Percentiles rank a stretch among this genome's conserved stretches.
Conservation (phyloP, 495 filamentous ascomycete genomes). For the Letharia columbiana region DNA sequence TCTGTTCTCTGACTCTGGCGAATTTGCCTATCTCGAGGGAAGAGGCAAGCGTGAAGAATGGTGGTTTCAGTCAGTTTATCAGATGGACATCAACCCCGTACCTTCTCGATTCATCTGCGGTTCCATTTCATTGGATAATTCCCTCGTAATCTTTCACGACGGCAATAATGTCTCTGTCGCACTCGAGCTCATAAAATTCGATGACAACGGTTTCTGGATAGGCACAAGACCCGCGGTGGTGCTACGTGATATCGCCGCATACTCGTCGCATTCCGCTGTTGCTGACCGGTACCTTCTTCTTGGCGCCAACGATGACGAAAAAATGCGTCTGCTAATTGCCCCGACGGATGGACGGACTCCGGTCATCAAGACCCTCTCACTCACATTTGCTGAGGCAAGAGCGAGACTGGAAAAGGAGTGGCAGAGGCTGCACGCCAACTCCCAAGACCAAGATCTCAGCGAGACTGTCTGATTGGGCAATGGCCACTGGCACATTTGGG, state of each 20-base stretch:
- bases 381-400: background rate
- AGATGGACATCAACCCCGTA: background rate
- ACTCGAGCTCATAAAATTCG: background rate
- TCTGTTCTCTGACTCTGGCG: background rate
- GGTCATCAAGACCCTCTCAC: background rate
- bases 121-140: background rate
- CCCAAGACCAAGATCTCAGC: background rate
- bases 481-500: background rate
- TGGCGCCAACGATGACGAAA: background rate
- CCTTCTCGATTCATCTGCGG: background rate
- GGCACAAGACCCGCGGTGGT: background rate
- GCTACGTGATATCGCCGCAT: background rate
- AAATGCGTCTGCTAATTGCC: background rate
- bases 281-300: conserved; percentile 1
- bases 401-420: background rate
- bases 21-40: background rate
- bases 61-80: background rate
- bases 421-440: background rate
- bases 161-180: too few species aligned
- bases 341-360: background rate
- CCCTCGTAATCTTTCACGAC: background rate
- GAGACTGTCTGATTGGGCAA: background rate
- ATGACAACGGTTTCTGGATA: background rate
- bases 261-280: background rate
- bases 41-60: background rate